Evolutionary conservation across 257 asterid species (phyloP).

Genomic region (Solanum lycopersicoides): DNA sequence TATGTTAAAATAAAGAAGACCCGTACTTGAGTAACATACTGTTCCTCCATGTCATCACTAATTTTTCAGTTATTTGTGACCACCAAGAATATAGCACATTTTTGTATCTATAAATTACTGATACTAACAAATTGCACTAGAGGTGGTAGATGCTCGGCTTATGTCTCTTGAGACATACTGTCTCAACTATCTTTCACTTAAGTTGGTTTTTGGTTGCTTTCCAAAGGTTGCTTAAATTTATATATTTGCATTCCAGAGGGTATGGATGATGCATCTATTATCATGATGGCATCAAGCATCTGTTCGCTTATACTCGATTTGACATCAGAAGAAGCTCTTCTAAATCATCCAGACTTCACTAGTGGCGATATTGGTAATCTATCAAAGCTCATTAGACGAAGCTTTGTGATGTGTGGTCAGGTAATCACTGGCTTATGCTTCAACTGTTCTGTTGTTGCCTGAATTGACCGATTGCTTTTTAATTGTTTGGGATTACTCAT

Average conservation of each 20-base stretch:
- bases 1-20: background rate
- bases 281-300: slow-evolving; percentile 79
- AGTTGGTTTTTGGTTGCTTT: background rate
- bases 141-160: background rate
- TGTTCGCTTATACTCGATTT: slow-evolving; percentile 61
- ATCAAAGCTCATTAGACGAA: slow-evolving; percentile 46
- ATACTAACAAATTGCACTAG: background rate
- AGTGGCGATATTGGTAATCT: slow-evolving; percentile 27
- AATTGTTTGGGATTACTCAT: background rate
- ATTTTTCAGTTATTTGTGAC: background rate
- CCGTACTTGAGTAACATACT: background rate
- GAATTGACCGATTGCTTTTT: background rate
- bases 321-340: slow-evolving; percentile 69
- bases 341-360: slow-evolving; percentile 37
- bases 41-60: background rate
- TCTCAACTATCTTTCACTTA: background rate
- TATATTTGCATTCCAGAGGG: slow-evolving; percentile 22
- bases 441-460: background rate
- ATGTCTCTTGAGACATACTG: background rate
- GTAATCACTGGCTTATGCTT: slow-evolving; percentile 14
- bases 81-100: background rate
- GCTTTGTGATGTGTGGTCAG: slow-evolving; percentile 35
- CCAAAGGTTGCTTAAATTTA: background rate
- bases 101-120: background rate
- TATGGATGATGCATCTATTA: slow-evolving; percentile 22